Base-by-base conservation (phyloP, 345 rosid species). In the Punica granatum region DNA sequence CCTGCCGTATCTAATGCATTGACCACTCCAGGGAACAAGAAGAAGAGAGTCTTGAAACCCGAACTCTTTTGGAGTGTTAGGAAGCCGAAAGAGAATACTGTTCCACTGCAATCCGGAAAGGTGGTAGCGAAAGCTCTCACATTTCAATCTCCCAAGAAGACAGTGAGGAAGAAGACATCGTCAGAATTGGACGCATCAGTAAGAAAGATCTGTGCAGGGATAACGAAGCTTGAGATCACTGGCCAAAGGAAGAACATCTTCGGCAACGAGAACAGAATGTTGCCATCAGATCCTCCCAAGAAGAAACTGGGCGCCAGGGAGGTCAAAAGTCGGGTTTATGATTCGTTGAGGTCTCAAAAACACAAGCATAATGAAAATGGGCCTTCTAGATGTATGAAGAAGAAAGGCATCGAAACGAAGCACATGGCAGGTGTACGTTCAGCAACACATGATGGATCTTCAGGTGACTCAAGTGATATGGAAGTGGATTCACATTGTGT, bases 311-410 rank as follows among this genome's bases (percentile, higher is more conserved):
- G 81, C 77, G 83, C 79, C 53, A 75, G 97, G 63, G 93, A 88
- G 80, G 96, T 92, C 73, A 92, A 88, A 70, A 92, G 99, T 81
- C 80, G 99, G 76, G 97, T 90, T 54, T 92, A 73, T 80, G 93
- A 90, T 81, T 86, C 84, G 4, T 37, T 85, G 65, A 69, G 35
- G 63, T 65, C 78, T 49, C 77, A 73, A 65, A 86, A 70, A 37
- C 67, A 69, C 67, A 85, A 74, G 53, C 71, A 21, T 28, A 74
- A 66, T 37, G 82, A 72, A 59, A 62, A 66, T 56, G 79, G 74
- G 67, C 66, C 77, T 78, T 44, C 67, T 16, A 76, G 56, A 74
- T 58, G 67, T 74, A 66, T 77, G 74, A 83, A 79, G 76, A 69
- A 56, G 62, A 83, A 44, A 73, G 76, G 63, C 23, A 69, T 56